phyloP scores from a whole-genome alignment of 1,284 basidiomycete species.

The Fomes fomentarius region DNA sequence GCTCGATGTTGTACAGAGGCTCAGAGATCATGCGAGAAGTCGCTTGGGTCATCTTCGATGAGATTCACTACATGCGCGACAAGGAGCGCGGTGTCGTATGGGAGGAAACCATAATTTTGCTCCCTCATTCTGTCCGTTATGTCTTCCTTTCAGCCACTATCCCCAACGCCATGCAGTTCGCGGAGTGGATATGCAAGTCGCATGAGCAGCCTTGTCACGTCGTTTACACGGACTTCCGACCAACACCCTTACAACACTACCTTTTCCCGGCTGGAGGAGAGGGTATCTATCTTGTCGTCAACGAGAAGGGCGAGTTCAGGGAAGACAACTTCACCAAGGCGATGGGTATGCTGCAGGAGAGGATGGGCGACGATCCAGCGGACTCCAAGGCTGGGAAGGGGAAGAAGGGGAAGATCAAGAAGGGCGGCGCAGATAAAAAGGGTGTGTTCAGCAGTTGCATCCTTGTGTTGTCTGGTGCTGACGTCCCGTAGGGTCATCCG shows the following conservation, averaged over 20 bases:
- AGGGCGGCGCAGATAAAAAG: constrained; percentile 89
- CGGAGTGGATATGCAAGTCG: constrained; percentile 97
- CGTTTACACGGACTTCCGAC: constrained; percentile 99
- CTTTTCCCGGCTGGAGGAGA: constrained; percentile 96
- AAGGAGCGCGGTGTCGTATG: constrained; percentile 89
- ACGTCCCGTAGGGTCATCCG: constrained; percentile 69
- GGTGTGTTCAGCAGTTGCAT: constrained; percentile 47
- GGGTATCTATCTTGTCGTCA: constrained; percentile 97
- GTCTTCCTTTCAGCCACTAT: constrained; percentile 99
- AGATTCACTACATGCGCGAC: constrained; percentile 99
- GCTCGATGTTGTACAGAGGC: constrained; percentile 98
- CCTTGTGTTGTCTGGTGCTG: neutral
- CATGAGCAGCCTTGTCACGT: constrained; percentile 99
- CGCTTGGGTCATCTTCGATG: constrained; percentile 99
- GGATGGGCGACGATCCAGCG: constrained; percentile 91
- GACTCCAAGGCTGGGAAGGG: constrained; percentile 83
- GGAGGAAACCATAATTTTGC: constrained; percentile 95
- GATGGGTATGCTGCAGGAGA: constrained; percentile 91
- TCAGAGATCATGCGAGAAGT: constrained; percentile 99
- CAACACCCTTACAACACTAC: constrained; percentile 98
- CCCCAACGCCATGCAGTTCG: constrained; percentile 99
- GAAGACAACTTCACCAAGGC: constrained; percentile 99
- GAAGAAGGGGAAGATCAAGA: constrained; percentile 87
- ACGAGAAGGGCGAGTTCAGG: constrained; percentile 95
- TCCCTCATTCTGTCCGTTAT: constrained; percentile 95